These are phyloP conservation scores for Pestalotiopsis sp. DNA, from an alignment of 2,329 filamentous ascomycete species.

Conservation along the genomic window DNA sequence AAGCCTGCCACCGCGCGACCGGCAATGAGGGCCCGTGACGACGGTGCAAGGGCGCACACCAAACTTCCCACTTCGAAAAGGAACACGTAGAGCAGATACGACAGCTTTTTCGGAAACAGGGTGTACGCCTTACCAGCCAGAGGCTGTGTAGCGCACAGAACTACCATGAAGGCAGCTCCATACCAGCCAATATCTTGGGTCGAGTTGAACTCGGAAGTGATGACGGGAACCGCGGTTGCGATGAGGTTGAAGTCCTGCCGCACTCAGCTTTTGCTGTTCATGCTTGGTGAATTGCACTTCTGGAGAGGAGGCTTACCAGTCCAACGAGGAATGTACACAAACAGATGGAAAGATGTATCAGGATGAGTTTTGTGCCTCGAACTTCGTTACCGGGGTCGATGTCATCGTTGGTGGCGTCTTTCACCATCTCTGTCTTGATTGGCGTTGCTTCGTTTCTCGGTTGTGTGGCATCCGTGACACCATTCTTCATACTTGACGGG, in stretches of 20 bases:
- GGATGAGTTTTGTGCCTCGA: constrained; percentile 12
- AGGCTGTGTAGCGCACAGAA: constrained; percentile 35
- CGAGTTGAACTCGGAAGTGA: constrained; percentile 38
- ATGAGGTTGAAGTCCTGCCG: constrained; percentile 24
- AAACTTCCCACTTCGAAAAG: constrained; percentile 31
- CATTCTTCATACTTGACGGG: no score
- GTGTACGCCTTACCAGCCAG: constrained; percentile 36
- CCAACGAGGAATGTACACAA: constrained; percentile 22
- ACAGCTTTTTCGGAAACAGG: constrained; percentile 36
- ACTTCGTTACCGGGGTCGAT: constrained; percentile 23
- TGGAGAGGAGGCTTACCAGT: constrained; percentile 12
- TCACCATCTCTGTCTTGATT: no score
- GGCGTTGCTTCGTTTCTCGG: no score
- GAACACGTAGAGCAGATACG: constrained; percentile 34
- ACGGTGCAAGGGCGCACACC: constrained; percentile 23
- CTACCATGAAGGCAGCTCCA: constrained; percentile 40
- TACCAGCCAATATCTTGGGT: constrained; percentile 50
- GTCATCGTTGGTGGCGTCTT: neutral
- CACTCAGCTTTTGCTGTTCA: neutral
- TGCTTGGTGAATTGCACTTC: no score
- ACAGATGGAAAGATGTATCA: constrained; percentile 20
- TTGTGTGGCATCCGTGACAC: no score
- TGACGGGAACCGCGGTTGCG: constrained; percentile 39
- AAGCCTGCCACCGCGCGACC: constrained; percentile 33
- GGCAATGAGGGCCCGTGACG: constrained; percentile 27